phyloP scores from a whole-genome alignment of 345 rosid species.

The Sapria himalayana region DNA sequence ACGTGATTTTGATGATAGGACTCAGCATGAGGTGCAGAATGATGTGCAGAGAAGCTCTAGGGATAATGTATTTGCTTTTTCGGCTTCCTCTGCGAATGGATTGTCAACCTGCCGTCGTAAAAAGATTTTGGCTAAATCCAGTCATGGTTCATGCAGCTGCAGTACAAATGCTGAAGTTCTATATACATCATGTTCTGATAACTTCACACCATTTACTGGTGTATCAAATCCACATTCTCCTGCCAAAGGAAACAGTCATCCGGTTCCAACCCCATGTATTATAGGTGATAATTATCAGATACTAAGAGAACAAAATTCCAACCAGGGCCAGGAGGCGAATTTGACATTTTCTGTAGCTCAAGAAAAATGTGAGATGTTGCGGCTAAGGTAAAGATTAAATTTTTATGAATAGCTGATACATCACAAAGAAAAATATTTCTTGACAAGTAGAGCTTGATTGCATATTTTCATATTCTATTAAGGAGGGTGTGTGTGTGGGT shows the following conservation, averaged over 20 bases:
- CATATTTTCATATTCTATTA: too few species aligned
- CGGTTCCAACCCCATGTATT: conserved; percentile 14
- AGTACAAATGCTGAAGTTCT: conserved; percentile 18
- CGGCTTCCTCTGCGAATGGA: conserved; percentile 45
- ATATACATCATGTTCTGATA: conserved; percentile 21
- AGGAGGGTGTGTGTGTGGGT: too few species aligned
- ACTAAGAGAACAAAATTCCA: conserved; percentile 19
- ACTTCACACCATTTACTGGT: conserved; percentile 24
- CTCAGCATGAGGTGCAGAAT: too few species aligned
- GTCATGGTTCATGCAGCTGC: conserved; percentile 17
- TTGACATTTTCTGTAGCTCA: conserved; percentile 27
- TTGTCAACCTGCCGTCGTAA: conserved; percentile 21
- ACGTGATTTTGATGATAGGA: conserved; percentile 22
- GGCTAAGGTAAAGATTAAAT: conserved; percentile 40
- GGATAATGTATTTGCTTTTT: too few species aligned
- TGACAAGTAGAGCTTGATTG: too few species aligned
- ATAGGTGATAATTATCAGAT: conserved; percentile 16
- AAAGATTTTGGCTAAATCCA: conserved; percentile 22
- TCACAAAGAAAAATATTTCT: too few species aligned
- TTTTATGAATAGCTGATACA: too few species aligned
- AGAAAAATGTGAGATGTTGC: conserved; percentile 97
- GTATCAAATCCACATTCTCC: conserved; percentile 21
- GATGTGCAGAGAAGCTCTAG: too few species aligned
- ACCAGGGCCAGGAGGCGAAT: conserved; percentile 23
- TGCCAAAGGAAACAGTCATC: conserved; percentile 16